These are phyloP conservation scores for Beauveria rudraprayagi DNA, from an alignment of 2,329 filamentous ascomycete species.

Conservation along the genomic window DNA sequence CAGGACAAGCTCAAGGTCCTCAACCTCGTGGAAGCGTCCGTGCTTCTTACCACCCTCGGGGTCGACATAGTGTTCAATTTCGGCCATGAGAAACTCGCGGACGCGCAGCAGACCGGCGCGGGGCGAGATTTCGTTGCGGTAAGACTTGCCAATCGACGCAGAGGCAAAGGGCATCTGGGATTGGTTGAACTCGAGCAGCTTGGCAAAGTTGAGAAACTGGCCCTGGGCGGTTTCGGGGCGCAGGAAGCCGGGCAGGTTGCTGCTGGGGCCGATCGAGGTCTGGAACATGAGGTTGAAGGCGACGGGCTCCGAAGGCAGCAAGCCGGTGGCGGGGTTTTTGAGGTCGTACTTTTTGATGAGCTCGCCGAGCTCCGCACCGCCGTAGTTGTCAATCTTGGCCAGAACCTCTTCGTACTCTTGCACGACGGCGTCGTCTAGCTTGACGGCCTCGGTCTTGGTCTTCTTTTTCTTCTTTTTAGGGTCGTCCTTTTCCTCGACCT, in stretches of 20 bases:
- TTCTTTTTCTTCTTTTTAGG: slow-evolving; percentile 82
- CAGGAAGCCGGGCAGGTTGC: slow-evolving; percentile 76
- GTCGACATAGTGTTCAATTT: slow-evolving; percentile 98
- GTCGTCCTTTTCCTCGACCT: slow-evolving; percentile 67
- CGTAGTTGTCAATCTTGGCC: slow-evolving; percentile 92
- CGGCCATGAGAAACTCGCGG: slow-evolving; percentile 96
- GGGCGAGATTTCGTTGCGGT: slow-evolving; percentile 96
- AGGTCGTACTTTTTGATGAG: slow-evolving; percentile 90
- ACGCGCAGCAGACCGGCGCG: slow-evolving; percentile 85
- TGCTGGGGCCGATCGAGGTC: slow-evolving; percentile 87
- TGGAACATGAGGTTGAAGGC: slow-evolving; percentile 99
- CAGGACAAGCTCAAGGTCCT: slow-evolving; percentile 73
- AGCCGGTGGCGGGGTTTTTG: slow-evolving; percentile 74
- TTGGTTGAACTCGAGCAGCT: slow-evolving; percentile 94
- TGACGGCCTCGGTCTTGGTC: slow-evolving; percentile 70
- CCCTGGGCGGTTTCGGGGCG: slow-evolving; percentile 95
- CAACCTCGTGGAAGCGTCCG: slow-evolving; percentile 74
- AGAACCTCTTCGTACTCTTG: slow-evolving; percentile 87
- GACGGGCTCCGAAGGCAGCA: slow-evolving; percentile 70
- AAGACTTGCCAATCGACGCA: slow-evolving; percentile 94
- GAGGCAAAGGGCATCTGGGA: slow-evolving; percentile 94
- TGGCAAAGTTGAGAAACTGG: slow-evolving; percentile 95
- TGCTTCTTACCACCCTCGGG: slow-evolving; percentile 94
- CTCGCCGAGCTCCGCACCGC: slow-evolving; percentile 74
- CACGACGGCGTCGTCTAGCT: slow-evolving; percentile 78